These are phyloP conservation scores for Ganoderma leucocontextum DNA, from an alignment of 1,284 basidiomycete genomes.

Conservation along the genomic window DNA sequence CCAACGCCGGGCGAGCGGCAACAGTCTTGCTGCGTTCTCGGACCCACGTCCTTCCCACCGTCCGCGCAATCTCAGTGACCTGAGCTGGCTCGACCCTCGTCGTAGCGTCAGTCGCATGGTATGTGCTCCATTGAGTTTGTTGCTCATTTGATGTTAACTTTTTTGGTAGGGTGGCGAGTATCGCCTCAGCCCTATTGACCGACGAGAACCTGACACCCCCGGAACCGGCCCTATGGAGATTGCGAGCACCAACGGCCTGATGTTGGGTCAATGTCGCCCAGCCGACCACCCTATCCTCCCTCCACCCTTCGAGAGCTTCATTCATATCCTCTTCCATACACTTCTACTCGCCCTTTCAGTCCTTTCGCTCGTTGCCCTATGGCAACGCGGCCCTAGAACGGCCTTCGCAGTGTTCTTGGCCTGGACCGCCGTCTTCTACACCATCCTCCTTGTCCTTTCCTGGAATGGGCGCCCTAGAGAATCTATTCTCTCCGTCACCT, in stretches of 20 bases:
- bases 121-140: slow-evolving; percentile 41
- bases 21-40: slow-evolving; percentile 54
- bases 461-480: slow-evolving; percentile 63
- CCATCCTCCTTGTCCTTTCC: slow-evolving; percentile 57
- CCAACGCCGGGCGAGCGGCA: slow-evolving; percentile 54
- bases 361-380: slow-evolving; percentile 65
- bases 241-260: slow-evolving; percentile 51
- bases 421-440: slow-evolving; percentile 68
- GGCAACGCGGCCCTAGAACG: slow-evolving; percentile 58
- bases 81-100: slow-evolving; percentile 78
- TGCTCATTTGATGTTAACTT: slow-evolving; percentile 21
- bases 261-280: slow-evolving; percentile 35
- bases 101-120: slow-evolving; percentile 75
- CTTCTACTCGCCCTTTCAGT: slow-evolving; percentile 66
- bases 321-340: slow-evolving; percentile 64
- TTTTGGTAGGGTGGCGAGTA: slow-evolving; percentile 64
- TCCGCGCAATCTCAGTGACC: slow-evolving; percentile 66
- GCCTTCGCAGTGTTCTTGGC: slow-evolving; percentile 72
- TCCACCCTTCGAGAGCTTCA: slow-evolving; percentile 46
- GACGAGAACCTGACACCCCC: slow-evolving; percentile 54
- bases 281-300: slow-evolving; percentile 48
- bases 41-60: slow-evolving; percentile 49
- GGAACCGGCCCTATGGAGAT: slow-evolving; percentile 55
- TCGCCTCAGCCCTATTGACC: slow-evolving; percentile 53
- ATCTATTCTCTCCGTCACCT: slow-evolving; percentile 63